phyloP scores from a whole-genome alignment of 305 asterid species.

The Plantago lanceolata region DNA sequence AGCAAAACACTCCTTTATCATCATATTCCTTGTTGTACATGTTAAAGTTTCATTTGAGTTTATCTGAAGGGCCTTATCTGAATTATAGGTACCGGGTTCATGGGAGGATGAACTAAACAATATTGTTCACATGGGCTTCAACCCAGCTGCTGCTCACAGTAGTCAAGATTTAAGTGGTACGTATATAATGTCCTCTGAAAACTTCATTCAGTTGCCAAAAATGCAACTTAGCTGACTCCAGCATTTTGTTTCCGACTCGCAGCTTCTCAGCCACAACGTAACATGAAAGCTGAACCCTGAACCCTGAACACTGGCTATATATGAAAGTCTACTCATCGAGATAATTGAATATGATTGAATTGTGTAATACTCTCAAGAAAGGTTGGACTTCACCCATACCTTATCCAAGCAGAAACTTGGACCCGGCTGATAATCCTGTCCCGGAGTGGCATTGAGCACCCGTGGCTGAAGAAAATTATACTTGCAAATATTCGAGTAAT shows the following conservation, averaged over 20 bases:
- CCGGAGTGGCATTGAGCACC: no score
- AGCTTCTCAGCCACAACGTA: slow-evolving; percentile 46
- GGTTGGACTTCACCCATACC: slow-evolving; percentile 13
- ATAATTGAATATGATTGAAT: slow-evolving; percentile 3
- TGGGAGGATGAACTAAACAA: slow-evolving; percentile 81
- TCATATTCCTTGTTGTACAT: background rate
- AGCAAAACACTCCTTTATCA: no score
- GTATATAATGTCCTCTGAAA: background rate
- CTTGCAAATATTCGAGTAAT: no score
- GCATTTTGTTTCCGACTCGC: slow-evolving; percentile 13
- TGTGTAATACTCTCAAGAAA: slow-evolving; percentile 1
- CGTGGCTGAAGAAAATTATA: no score
- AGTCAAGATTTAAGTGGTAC: slow-evolving; percentile 61
- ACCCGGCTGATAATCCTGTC: no score
- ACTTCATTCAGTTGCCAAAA: slow-evolving; percentile 4
- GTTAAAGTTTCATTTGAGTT: background rate
- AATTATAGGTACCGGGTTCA: slow-evolving; percentile 37
- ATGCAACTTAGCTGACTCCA: slow-evolving; percentile 17
- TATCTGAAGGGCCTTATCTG: slow-evolving; percentile 9
- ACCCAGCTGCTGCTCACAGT: slow-evolving; percentile 39
- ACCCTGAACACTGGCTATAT: slow-evolving; percentile 28
- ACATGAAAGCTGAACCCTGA: slow-evolving; percentile 59
- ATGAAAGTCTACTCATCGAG: slow-evolving; percentile 6
- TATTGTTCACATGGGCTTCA: slow-evolving; percentile 67
- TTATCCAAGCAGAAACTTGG: slow-evolving; percentile 1